Percentiles rank a stretch among this genome's conserved stretches.
phyloP scores from a whole-genome alignment of 495 filamentous ascomycete genomes.

The Podospora australis region DNA sequence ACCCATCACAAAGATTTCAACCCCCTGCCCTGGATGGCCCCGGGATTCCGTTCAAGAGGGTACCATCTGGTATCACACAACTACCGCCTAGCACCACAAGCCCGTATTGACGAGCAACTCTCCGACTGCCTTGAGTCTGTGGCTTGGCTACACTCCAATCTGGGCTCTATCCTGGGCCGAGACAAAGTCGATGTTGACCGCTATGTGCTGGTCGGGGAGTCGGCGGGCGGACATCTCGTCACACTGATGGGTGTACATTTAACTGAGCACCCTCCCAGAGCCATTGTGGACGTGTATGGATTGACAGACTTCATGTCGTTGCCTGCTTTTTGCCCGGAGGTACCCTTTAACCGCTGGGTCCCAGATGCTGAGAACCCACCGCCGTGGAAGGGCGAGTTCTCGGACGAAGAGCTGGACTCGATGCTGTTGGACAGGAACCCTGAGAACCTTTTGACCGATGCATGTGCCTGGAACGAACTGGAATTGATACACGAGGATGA shows the following conservation, averaged over 20 bases:
- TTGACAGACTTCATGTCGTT: conserved; percentile 14
- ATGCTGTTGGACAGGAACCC: conserved; percentile 17
- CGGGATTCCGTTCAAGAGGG: conserved; percentile 18
- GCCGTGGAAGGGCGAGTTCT: conserved; percentile 18
- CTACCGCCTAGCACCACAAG: conserved; percentile 27
- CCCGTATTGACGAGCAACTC: conserved; percentile 17
- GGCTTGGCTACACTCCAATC: conserved; percentile 17
- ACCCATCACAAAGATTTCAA: conserved; percentile 7
- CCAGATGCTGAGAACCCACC: not conserved
- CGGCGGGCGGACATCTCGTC: conserved; percentile 22
- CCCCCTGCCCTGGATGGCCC: conserved; percentile 18
- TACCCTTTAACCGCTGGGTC: not conserved
- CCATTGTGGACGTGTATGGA: conserved; percentile 23
- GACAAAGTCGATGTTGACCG: conserved; percentile 21
- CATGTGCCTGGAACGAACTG: conserved; percentile 20
- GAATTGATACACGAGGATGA: conserved; percentile 9
- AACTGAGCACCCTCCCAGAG: conserved; percentile 8
- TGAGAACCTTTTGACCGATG: conserved; percentile 16
- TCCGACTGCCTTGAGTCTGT: conserved; percentile 21
- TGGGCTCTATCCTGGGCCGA: conserved; percentile 15
- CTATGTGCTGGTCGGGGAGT: conserved; percentile 24
- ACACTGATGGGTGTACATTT: conserved; percentile 18
- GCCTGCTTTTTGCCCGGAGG: conserved; percentile 1
- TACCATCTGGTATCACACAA: conserved; percentile 29
- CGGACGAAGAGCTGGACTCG: conserved; percentile 12